Evolutionary conservation across 208 protist species (phyloP).

Genomic region (Crithidia acanthocephali): DNA sequence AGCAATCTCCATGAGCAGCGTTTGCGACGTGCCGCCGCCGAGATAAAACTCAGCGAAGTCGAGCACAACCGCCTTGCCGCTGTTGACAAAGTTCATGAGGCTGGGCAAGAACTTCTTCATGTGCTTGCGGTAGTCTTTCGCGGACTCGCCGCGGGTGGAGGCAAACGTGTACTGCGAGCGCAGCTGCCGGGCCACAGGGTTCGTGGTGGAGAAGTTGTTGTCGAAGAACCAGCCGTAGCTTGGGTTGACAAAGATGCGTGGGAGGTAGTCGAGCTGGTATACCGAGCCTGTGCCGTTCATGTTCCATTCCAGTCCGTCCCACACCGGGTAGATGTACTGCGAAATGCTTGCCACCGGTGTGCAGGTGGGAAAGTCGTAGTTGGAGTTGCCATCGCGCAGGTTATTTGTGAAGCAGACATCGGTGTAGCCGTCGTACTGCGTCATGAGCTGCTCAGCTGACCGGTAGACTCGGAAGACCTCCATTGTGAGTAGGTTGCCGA

Average conservation of each 20-base stretch:
- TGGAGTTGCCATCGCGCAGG: conserved; percentile 22
- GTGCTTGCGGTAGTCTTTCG: conserved; percentile 8
- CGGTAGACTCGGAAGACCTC: conserved; percentile 10
- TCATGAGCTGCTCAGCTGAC: conserved; percentile 13
- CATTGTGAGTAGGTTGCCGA: conserved; percentile 23
- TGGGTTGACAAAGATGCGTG: conserved; percentile 40
- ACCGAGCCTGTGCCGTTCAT: conserved; percentile 33
- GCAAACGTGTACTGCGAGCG: conserved; percentile 48
- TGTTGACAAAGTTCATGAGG: conserved; percentile 20
- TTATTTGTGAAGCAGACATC: conserved; percentile 58
- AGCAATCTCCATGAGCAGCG: conserved; percentile 24
- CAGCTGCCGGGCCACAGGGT: conserved; percentile 31
- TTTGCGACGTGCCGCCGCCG: conserved; percentile 46
- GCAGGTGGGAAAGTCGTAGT: conserved; percentile 28
- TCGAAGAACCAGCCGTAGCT: conserved; percentile 65
- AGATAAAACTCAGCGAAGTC: conserved; percentile 30
- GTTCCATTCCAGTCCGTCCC: conserved; percentile 27
- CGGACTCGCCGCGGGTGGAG: conserved; percentile 6
- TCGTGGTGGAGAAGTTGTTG: conserved; percentile 39
- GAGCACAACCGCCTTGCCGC: neutral
- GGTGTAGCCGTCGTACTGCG: conserved; percentile 21
- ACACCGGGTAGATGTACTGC: conserved; percentile 48
- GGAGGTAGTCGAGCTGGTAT: conserved; percentile 37
- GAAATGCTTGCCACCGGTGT: conserved; percentile 38
- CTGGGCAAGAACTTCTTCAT: conserved; percentile 24